Base-by-base conservation (phyloP, 2,329 filamentous ascomycete genomes). In the Coniochaeta pulveracea region DNA sequence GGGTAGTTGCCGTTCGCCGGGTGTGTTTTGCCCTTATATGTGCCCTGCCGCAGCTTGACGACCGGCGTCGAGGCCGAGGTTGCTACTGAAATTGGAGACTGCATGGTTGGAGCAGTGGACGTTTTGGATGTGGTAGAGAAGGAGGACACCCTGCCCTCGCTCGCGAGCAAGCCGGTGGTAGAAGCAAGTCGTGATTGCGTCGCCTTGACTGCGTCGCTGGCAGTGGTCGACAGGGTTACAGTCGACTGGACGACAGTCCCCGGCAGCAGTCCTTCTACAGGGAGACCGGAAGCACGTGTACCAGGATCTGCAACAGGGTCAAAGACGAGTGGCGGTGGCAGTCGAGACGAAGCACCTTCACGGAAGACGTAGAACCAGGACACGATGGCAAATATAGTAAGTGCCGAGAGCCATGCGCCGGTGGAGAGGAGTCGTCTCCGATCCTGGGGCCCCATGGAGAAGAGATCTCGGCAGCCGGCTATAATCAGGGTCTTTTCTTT, bases 1-100 rank as follows among this genome's bases (percentile, higher is more conserved):
- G 64, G 42, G 29, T 45, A 47, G 9, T 19, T 15, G 7, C 18
- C 18, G 16, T 41, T 40, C 3, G 32, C 28, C 8, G 21, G 12
- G 16, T 33, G 14, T 15, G 18, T 27, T 23, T 14, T 23, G 22
- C 34, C 34, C 18, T 33, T 16, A 29, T 36, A 36, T 61, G 48
- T 38, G 26, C 62, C 61, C 41, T 65, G 61, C 9, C 28, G 41
- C 28, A 64, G 47, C 12, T 38, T 38, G 22, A 60, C 44, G 24
- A 40, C 11, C 9, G 34, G 15, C 14, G 27, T 22, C 22, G 28
- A 21, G 18, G 17, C 5, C 28, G 28, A 12, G 18, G 19, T n/a
- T 16, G 28, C 14, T 23, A n/a, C 14, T 31, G 11, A n/a, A n/a
- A 22, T 17, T 14, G 28, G 22, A 5, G 28, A 21, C 16, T 19